Evolutionary conservation across 805 yeast species (phyloP).

Genomic region (Saccharomycopsis sp.): DNA sequence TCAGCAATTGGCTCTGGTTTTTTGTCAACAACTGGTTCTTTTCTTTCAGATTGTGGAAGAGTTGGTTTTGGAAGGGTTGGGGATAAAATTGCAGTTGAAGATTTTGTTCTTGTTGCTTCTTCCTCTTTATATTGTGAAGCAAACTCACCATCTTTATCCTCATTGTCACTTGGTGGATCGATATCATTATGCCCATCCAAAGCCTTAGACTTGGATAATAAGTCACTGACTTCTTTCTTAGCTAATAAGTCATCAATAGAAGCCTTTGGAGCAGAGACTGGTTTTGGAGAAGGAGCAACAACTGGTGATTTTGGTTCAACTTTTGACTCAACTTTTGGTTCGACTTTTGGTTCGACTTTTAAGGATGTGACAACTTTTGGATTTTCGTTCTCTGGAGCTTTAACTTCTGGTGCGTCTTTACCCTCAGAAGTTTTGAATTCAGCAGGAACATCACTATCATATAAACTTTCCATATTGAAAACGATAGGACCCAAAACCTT

Average conservation of each 20-base stretch:
- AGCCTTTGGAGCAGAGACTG: slow-evolving; percentile 29
- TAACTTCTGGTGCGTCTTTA: slow-evolving; percentile 8
- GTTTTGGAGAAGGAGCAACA: slow-evolving; percentile 20
- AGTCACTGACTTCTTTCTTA: slow-evolving; percentile 34
- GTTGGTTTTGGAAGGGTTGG: slow-evolving; percentile 1
- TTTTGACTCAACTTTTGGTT: slow-evolving; percentile 1
- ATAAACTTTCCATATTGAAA: slow-evolving; percentile 63
- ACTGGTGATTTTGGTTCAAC: slow-evolving; percentile 2
- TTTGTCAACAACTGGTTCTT: neutral
- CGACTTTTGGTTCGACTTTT: slow-evolving; percentile 2
- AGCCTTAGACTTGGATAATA: slow-evolving; percentile 37
- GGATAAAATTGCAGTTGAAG: slow-evolving; percentile 1
- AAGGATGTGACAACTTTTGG: slow-evolving; percentile 19
- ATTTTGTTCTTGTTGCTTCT: slow-evolving; percentile 8
- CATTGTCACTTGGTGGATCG: slow-evolving; percentile 28
- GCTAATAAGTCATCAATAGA: slow-evolving; percentile 39
- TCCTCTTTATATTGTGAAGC: slow-evolving; percentile 11
- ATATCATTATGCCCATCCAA: slow-evolving; percentile 30
- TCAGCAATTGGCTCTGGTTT: slow-evolving; percentile 20
- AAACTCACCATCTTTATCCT: slow-evolving; percentile 25
- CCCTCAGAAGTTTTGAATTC: slow-evolving; percentile 13
- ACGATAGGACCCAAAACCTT: slow-evolving; percentile 74
- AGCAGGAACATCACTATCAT: slow-evolving; percentile 47
- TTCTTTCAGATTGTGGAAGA: neutral
- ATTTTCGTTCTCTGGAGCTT: slow-evolving; percentile 7